A percentile compares a stretch with the other conserved stretches of the same genome.
These are phyloP conservation scores for Phlebopus sp. DNA, from an alignment of 1,284 basidiomycete genomes.

Conservation along the genomic window DNA sequence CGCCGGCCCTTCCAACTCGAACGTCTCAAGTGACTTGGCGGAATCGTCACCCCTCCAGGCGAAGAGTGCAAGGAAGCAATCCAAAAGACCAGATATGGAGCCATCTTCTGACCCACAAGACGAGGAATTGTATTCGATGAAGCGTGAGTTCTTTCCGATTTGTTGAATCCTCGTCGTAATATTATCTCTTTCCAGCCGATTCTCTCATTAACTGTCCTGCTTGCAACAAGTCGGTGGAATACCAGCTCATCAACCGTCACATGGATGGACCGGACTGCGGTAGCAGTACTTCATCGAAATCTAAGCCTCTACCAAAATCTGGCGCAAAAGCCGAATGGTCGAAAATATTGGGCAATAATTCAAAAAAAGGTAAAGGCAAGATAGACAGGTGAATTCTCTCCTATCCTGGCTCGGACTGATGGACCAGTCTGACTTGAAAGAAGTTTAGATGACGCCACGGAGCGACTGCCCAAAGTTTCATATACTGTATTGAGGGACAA, in stretches of 20 bases:
- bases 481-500: slow-evolving; percentile 65
- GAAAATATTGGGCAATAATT: slow-evolving; percentile 42
- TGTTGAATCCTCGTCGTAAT: slow-evolving; percentile 1
- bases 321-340: slow-evolving; percentile 43
- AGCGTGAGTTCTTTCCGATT: slow-evolving; percentile 16
- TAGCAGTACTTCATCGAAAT: slow-evolving; percentile 36
- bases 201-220: slow-evolving; percentile 53
- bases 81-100: slow-evolving; percentile 11
- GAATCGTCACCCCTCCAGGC: slow-evolving; percentile 25
- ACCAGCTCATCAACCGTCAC: slow-evolving; percentile 53
- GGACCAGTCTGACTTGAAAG: slow-evolving; percentile 20
- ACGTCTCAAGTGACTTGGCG: slow-evolving; percentile 21
- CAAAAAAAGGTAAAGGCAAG: slow-evolving; percentile 45
- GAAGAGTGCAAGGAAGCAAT: slow-evolving; percentile 22
- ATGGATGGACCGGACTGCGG: slow-evolving; percentile 46
- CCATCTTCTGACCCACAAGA: slow-evolving; percentile 27
- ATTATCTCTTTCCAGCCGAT: slow-evolving; percentile 25
- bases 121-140: slow-evolving; percentile 19
- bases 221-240: slow-evolving; percentile 45
- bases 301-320: slow-evolving; percentile 18
- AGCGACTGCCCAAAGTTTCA: slow-evolving; percentile 61
- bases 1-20: slow-evolving; percentile 26
- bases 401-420: slow-evolving; percentile 12
- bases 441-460: slow-evolving; percentile 36
- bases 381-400: slow-evolving; percentile 31